A percentile compares a stretch with the other conserved stretches of the same genome.
Conservation (phyloP, 2,329 filamentous ascomycete genomes). For the Alternaria gansuensis region DNA sequence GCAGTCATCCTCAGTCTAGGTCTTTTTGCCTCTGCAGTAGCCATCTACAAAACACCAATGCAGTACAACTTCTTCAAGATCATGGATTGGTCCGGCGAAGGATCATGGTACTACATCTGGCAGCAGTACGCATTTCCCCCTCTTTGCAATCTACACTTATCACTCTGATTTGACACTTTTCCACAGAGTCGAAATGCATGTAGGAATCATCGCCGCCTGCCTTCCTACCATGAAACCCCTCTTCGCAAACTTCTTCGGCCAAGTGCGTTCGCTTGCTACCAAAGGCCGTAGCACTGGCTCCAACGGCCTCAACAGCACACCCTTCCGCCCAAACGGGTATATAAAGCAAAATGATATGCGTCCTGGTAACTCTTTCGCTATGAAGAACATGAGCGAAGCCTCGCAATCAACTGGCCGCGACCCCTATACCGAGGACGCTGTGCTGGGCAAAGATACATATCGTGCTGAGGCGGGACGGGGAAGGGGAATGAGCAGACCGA, state of each 20-base stretch:
- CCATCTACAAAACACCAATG: slow-evolving; percentile 37
- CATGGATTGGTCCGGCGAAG: slow-evolving; percentile 37
- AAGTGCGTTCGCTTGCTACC: slow-evolving; percentile 32
- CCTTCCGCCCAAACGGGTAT: slow-evolving; percentile 33
- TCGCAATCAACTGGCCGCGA: slow-evolving; percentile 15
- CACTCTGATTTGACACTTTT: slow-evolving; percentile 16
- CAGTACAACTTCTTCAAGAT: slow-evolving; percentile 45
- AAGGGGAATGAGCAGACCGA: slow-evolving; percentile 5
- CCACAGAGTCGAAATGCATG: slow-evolving; percentile 41
- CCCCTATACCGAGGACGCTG: slow-evolving; percentile 24
- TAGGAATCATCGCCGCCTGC: slow-evolving; percentile 45
- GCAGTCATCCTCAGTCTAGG: slow-evolving; percentile 49
- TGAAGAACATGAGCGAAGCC: slow-evolving; percentile 27
- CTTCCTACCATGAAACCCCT: slow-evolving; percentile 44
- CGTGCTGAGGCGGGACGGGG: slow-evolving; percentile 14
- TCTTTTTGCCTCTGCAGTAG: slow-evolving; percentile 46
- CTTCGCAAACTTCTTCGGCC: slow-evolving; percentile 37
- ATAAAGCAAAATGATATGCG: slow-evolving; percentile 23
- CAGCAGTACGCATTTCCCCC: slow-evolving; percentile 28
- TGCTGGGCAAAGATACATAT: slow-evolving; percentile 11
- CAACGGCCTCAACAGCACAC: slow-evolving; percentile 17
- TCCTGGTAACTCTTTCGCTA: slow-evolving; percentile 12
- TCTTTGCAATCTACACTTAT: neutral
- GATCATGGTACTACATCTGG: slow-evolving; percentile 41
- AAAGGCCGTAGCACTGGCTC: slow-evolving; percentile 25